These are phyloP conservation scores for Bombardia bombarda DNA, from an alignment of 495 filamentous ascomycete genomes.

Conservation along the genomic window DNA sequence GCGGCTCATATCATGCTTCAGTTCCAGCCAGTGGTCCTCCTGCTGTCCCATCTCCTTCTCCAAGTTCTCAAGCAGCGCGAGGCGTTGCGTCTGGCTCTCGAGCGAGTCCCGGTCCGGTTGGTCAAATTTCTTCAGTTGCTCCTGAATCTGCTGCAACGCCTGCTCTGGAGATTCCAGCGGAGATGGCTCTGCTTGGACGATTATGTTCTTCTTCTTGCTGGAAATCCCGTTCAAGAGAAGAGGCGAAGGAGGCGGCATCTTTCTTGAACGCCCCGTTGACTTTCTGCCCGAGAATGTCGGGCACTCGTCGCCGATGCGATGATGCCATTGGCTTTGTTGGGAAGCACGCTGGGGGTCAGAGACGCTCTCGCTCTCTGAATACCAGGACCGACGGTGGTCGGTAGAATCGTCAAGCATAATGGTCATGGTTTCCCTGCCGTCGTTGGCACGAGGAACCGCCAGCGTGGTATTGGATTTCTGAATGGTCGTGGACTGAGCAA, in stretches of 20 bases:
- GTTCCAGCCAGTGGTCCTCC: conserved; percentile 42
- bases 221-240: conserved; percentile 30
- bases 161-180: conserved; percentile 41
- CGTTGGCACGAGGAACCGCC: neutral
- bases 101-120: conserved; percentile 18
- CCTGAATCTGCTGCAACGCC: conserved; percentile 42
- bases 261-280: conserved; percentile 26
- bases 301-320: conserved; percentile 43
- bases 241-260: conserved; percentile 42
- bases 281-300: conserved; percentile 44
- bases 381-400: too few species aligned
- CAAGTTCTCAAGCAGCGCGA: conserved; percentile 40
- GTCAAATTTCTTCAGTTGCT: conserved; percentile 39
- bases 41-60: conserved; percentile 47
- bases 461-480: conserved; percentile 8
- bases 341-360: conserved; percentile 10
- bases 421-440: neutral
- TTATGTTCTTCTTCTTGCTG: conserved; percentile 22
- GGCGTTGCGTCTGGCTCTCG: conserved; percentile 24
- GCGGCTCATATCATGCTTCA: conserved; percentile 36
- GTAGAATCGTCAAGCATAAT: conserved; percentile 6
- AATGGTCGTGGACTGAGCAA: conserved; percentile 27
- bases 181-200: conserved; percentile 35
- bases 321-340: conserved; percentile 36
- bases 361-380: conserved; percentile 4